A percentile compares a stretch with the other conserved stretches of the same genome.
Evolutionary conservation across 1,284 basidiomycete species (phyloP).

Genomic region (Tilletia horrida): DNA sequence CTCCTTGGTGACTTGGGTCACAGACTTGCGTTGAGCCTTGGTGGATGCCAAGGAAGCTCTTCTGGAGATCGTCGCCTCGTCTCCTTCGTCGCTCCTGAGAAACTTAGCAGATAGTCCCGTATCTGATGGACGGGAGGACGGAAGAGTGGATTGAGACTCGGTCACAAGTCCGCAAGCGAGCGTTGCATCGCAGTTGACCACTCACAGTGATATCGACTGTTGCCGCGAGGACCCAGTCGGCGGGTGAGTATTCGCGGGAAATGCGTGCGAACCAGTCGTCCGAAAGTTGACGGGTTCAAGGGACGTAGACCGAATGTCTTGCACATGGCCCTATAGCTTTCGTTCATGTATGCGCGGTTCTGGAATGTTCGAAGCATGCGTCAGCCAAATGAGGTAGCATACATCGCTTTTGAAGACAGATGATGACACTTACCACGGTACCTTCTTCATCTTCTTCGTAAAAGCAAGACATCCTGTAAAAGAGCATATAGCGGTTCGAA

Average conservation of each 20-base stretch:
- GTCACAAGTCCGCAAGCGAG: not conserved
- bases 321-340: not conserved
- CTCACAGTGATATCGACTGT: conserved; percentile 18
- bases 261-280: conserved; percentile 8
- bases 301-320: not conserved
- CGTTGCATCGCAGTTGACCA: not conserved
- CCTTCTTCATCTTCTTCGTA: conserved; percentile 10
- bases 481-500: not conserved
- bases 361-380: not conserved
- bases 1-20: too few species aligned
- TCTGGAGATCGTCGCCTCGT: too few species aligned
- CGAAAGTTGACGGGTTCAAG: not conserved
- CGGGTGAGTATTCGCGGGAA: not conserved
- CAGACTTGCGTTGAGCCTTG: too few species aligned
- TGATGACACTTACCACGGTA: conserved; percentile 12
- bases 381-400: too few species aligned
- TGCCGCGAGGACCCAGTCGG: conserved; percentile 8
- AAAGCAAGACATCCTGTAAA: not conserved
- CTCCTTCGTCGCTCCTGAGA: too few species aligned
- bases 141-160: not conserved
- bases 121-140: not conserved
- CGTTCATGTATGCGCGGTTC: conserved; percentile 13
- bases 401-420: too few species aligned
- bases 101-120: conserved; percentile 1
- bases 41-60: too few species aligned